Conservation (phyloP, 176 grass and related monocot genomes). For the Paspalum vaginatum region DNA sequence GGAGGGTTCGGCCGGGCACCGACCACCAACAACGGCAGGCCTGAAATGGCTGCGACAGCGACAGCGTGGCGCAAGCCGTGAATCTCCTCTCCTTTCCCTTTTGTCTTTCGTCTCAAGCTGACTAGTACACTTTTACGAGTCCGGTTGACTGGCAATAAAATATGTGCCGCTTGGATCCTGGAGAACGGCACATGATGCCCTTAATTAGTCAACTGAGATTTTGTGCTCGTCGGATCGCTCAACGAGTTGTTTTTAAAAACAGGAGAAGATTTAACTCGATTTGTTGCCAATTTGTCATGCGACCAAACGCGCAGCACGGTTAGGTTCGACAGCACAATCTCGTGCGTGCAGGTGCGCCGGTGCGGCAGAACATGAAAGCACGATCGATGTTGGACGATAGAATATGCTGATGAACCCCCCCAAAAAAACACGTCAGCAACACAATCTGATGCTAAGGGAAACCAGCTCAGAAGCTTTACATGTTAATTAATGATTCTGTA, state of each 20-base stretch:
- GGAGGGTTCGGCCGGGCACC: neutral
- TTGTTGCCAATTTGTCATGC: neutral
- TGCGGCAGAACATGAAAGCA: neutral
- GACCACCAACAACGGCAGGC: conserved; percentile 3
- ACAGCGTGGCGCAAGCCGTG: conserved; percentile 25
- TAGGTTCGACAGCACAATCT: conserved; percentile 26
- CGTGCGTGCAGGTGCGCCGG: conserved; percentile 6
- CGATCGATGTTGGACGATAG: neutral
- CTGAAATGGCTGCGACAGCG: conserved; percentile 15
- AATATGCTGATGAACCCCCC: neutral
- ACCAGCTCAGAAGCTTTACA: conserved; percentile 3
- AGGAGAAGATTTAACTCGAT: neutral
- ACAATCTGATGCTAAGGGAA: neutral
- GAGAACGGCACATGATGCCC: conserved; percentile 2
- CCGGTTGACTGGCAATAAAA: conserved; percentile 37
- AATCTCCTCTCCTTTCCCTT: conserved; percentile 5
- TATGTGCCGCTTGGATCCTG: conserved; percentile 7
- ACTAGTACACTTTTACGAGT: conserved; percentile 1
- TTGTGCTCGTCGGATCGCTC: neutral
- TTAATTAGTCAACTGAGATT: conserved; percentile 21
- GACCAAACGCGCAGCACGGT: conserved; percentile 33
- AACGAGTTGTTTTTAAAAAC: neutral
- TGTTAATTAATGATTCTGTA: neutral
- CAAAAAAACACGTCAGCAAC: neutral
- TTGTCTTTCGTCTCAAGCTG: conserved; percentile 9